These are phyloP conservation scores for Fragaria ananassa DNA, from an alignment of 306 rosid genomes.

Conservation along the genomic window DNA sequence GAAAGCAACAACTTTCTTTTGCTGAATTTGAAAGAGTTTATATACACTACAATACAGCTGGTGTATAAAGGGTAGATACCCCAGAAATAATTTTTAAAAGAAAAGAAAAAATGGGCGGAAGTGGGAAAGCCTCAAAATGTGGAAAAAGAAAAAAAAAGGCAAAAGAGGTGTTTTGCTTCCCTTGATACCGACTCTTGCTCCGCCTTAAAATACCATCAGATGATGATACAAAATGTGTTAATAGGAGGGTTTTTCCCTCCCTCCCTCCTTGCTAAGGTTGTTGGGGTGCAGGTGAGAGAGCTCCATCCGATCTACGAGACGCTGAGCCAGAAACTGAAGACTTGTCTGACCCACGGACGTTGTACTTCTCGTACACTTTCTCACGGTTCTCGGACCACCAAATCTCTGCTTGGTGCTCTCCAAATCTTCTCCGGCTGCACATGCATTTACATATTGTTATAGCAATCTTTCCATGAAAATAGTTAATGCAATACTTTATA, in stretches of 20 bases:
- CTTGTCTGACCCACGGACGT: constrained; percentile 65
- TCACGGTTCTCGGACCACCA: constrained; percentile 99
- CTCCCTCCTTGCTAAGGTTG: constrained; percentile 34
- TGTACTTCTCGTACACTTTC: constrained; percentile 78
- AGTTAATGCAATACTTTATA: not conserved
- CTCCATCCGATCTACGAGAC: constrained; percentile 45
- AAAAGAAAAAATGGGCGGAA: constrained; percentile 5
- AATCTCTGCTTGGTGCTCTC: constrained; percentile 94
- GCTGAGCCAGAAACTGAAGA: constrained; percentile 57
- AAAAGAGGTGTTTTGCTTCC: constrained; percentile 27
- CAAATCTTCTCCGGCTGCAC: constrained; percentile 95
- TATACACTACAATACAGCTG: constrained; percentile 69
- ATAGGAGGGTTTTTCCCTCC: constrained; percentile 35
- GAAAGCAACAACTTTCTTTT: constrained; percentile 28
- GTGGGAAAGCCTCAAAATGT: constrained; percentile 12
- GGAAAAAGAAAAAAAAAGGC: not conserved
- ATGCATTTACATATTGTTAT: constrained; percentile 20
- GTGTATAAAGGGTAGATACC: constrained; percentile 50
- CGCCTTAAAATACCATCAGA: constrained; percentile 22
- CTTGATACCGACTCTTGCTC: constrained; percentile 36
- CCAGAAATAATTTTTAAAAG: constrained; percentile 30
- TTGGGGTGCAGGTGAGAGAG: constrained; percentile 51
- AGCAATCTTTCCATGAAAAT: not conserved
- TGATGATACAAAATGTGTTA: constrained; percentile 46
- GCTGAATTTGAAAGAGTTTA: constrained; percentile 46